phyloP scores from a whole-genome alignment of 495 filamentous ascomycete genomes.

The Trichoderma asperelloides region DNA sequence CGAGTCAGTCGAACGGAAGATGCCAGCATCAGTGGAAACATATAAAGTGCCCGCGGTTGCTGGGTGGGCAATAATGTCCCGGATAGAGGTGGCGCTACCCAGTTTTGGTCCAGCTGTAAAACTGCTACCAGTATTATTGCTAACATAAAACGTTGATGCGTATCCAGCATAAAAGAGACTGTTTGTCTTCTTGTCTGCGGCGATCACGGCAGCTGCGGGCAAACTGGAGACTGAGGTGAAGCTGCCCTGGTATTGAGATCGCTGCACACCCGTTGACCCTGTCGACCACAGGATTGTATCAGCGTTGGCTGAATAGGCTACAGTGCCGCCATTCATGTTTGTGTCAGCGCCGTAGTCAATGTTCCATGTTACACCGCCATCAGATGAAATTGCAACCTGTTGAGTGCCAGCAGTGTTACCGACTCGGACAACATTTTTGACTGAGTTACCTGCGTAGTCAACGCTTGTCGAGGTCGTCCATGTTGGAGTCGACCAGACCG shows the following conservation, averaged over 20 bases:
- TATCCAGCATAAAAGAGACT: slow-evolving; percentile 45
- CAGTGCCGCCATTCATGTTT: slow-evolving; percentile 33
- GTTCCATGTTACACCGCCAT: slow-evolving; percentile 39
- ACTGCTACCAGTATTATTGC: slow-evolving; percentile 32
- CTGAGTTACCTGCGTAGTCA: slow-evolving; percentile 49
- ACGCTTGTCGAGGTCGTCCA: slow-evolving; percentile 42
- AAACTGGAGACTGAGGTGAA: slow-evolving; percentile 38
- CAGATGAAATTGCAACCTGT: slow-evolving; percentile 32
- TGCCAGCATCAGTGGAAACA: slow-evolving; percentile 42
- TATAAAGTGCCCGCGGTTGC: slow-evolving; percentile 41
- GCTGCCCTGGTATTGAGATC: slow-evolving; percentile 29
- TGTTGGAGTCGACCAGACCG: slow-evolving; percentile 40
- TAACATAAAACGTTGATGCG: slow-evolving; percentile 36
- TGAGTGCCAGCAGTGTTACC: slow-evolving; percentile 36
- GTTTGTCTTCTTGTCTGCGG: slow-evolving; percentile 43
- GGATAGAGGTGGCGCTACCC: slow-evolving; percentile 29
- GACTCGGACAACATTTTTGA: slow-evolving; percentile 44
- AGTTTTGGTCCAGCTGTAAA: slow-evolving; percentile 31
- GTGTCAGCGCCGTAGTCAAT: slow-evolving; percentile 36
- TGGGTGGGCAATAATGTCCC: slow-evolving; percentile 42
- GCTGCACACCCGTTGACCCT: slow-evolving; percentile 28
- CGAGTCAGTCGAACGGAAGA: slow-evolving; percentile 43
- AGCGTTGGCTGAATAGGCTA: slow-evolving; percentile 44
- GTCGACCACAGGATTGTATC: slow-evolving; percentile 44
- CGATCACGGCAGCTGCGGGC: slow-evolving; percentile 37